phyloP scores from a whole-genome alignment of 2,329 filamentous ascomycete species.

The Lachnellula occidentalis region DNA sequence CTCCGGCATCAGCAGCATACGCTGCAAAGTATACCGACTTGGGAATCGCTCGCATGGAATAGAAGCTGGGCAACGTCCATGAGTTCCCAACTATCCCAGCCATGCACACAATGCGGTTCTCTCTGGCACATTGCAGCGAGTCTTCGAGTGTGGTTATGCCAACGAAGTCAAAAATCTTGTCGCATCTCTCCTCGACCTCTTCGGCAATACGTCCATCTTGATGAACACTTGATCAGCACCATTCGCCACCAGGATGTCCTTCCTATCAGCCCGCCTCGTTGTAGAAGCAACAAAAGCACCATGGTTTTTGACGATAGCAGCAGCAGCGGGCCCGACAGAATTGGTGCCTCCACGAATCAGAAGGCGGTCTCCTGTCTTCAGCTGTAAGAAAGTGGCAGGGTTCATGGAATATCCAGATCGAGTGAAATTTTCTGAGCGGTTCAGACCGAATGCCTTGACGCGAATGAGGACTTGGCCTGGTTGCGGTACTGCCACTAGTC shows the following conservation, averaged over 20 bases:
- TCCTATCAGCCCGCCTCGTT: slow-evolving; percentile 34
- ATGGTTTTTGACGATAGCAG: slow-evolving; percentile 38
- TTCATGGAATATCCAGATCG: slow-evolving; percentile 16
- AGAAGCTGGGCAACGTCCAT: slow-evolving; percentile 35
- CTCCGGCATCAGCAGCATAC: slow-evolving; percentile 35
- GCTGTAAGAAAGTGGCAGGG: slow-evolving; percentile 26
- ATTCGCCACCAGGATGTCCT: slow-evolving; percentile 33
- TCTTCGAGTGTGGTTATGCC: slow-evolving; percentile 39
- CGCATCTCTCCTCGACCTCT: slow-evolving; percentile 32
- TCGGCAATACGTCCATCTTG: slow-evolving; percentile 36
- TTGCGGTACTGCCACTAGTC: slow-evolving; percentile 27
- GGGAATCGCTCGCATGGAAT: slow-evolving; percentile 40
- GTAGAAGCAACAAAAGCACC: slow-evolving; percentile 38
- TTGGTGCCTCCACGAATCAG: slow-evolving; percentile 46
- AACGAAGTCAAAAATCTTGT: slow-evolving; percentile 43
- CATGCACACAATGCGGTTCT: slow-evolving; percentile 40
- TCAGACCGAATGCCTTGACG: slow-evolving; percentile 75
- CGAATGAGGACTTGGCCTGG: slow-evolving; percentile 69
- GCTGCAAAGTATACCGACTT: slow-evolving; percentile 36
- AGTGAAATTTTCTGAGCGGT: slow-evolving; percentile 68
- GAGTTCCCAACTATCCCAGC: slow-evolving; percentile 40
- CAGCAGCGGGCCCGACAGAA: slow-evolving; percentile 39
- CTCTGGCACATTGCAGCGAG: slow-evolving; percentile 36
- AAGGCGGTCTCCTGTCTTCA: slow-evolving; percentile 37
- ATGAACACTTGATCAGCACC: slow-evolving; percentile 40